Evolutionary conservation across 371 early-diverging fungal genomes (phyloP).

Genomic region (Haplosporangium sp.): DNA sequence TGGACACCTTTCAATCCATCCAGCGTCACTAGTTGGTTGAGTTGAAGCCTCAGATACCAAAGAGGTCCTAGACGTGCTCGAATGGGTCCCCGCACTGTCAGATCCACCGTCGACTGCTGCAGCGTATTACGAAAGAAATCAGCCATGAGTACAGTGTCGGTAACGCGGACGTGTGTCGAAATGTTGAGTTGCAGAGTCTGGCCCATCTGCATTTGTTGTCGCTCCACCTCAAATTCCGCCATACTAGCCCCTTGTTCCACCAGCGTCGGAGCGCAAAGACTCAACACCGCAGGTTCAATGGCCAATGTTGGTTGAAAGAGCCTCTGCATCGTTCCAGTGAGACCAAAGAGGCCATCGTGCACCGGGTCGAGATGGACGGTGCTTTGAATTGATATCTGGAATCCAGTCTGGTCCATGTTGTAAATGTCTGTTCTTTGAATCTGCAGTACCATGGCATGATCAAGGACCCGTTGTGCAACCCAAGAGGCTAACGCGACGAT

Average conservation of each 20-base stretch:
- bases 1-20: constrained; percentile 49
- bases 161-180: constrained; percentile 39
- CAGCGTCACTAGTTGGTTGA: constrained; percentile 19
- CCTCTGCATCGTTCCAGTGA: constrained; percentile 19
- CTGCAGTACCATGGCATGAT: constrained; percentile 34
- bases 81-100: constrained; percentile 32
- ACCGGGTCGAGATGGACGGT: constrained; percentile 24
- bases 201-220: constrained; percentile 43
- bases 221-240: constrained; percentile 36
- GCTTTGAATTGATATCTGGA: constrained; percentile 35
- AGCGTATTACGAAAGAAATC: constrained; percentile 34
- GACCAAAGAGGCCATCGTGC: constrained; percentile 42
- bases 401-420: constrained; percentile 45
- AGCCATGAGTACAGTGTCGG: constrained; percentile 38
- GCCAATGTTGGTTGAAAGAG: constrained; percentile 29
- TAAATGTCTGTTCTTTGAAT: constrained; percentile 41
- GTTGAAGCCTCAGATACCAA: constrained; percentile 35
- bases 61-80: constrained; percentile 27
- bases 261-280: constrained; percentile 11
- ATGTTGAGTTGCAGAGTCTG: constrained; percentile 23
- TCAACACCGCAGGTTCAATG: constrained; percentile 27
- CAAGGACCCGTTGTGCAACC: constrained; percentile 45
- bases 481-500: constrained; percentile 12
- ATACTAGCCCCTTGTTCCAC: constrained; percentile 15
- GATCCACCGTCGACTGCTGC: constrained; percentile 17